These are phyloP conservation scores for Blepharisma undulans DNA, from an alignment of 169 alveolate genomes.

Conservation along the genomic window DNA sequence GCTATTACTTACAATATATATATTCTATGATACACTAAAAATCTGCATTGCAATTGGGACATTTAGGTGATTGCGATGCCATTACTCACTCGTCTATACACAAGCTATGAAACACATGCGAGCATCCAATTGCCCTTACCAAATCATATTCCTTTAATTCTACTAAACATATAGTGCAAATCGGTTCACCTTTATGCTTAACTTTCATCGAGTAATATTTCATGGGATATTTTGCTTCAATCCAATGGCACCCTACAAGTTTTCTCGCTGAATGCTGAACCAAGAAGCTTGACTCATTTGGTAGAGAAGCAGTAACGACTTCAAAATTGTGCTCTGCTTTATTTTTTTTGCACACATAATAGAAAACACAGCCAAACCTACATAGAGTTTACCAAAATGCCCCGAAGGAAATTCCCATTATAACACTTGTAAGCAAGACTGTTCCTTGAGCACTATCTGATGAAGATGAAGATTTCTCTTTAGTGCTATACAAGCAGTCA, in stretches of 20 bases:
- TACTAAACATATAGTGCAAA: constrained; percentile 5
- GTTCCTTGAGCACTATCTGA: background rate
- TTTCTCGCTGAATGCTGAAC: background rate
- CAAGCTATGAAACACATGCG: background rate
- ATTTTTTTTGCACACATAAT: background rate
- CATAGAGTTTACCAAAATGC: background rate
- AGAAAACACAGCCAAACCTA: background rate
- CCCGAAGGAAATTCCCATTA: background rate
- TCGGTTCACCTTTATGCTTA: background rate
- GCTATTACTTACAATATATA: background rate
- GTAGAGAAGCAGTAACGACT: background rate
- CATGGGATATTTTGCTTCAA: background rate
- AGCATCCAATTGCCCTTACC: background rate
- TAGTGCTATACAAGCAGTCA: background rate
- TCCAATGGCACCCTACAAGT: background rate
- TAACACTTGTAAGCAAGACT: background rate
- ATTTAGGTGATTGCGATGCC: background rate
- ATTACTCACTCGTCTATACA: background rate
- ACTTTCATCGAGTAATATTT: background rate
- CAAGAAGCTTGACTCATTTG: background rate
- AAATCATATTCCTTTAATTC: background rate
- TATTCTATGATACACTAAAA: background rate
- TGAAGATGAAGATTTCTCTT: background rate
- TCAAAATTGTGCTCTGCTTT: background rate
- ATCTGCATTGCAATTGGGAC: background rate